These are phyloP conservation scores for Camellia japonica DNA, from an alignment of 148 eudicot genomes.

Conservation along the genomic window DNA sequence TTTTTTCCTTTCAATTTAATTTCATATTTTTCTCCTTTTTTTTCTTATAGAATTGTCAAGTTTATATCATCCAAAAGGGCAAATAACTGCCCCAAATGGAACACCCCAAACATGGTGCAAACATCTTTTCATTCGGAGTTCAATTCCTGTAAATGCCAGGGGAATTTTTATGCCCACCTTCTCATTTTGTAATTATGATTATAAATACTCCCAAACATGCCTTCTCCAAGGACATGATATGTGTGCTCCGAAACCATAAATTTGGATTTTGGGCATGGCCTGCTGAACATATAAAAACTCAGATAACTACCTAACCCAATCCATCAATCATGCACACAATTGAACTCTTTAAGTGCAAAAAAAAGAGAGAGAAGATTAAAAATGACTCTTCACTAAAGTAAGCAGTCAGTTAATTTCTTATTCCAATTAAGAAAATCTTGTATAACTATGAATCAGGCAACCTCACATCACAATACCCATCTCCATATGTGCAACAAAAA, in stretches of 20 bases:
- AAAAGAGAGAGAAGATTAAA: background rate
- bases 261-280: background rate
- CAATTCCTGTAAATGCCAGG: background rate
- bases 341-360: background rate
- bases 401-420: constrained; percentile 9
- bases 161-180: too few species aligned
- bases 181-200: too few species aligned
- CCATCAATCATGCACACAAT: constrained; percentile 2
- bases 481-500: background rate
- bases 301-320: background rate
- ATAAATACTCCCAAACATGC: background rate
- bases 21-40: too few species aligned
- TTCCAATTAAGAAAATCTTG: constrained; percentile 7
- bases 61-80: too few species aligned
- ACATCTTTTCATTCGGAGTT: background rate
- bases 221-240: background rate
- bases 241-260: background rate
- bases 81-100: background rate
- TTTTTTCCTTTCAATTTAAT: too few species aligned
- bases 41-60: too few species aligned
- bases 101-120: background rate
- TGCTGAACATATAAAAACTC: background rate
- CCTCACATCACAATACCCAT: constrained; percentile 11
- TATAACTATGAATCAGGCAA: constrained; percentile 2
- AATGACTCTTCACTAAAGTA: background rate